Base-by-base conservation (phyloP, 257 asterid genomes). In the Eucommia ulmoides region DNA sequence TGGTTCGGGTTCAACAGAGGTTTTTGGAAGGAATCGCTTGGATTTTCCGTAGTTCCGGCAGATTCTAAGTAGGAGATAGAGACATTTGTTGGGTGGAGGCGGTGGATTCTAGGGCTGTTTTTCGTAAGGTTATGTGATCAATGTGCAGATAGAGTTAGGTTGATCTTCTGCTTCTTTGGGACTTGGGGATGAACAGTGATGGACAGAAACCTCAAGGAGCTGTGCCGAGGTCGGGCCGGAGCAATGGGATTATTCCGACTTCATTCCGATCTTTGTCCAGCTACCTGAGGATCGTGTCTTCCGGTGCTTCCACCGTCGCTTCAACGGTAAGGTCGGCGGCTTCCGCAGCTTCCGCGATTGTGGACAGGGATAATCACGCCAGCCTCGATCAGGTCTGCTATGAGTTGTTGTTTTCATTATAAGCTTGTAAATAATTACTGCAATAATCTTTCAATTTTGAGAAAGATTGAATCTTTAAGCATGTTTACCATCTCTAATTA, bases 281-380 rank as follows among this genome's bases (percentile, higher is more conserved):
- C 46, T 82, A 70, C 65, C 56, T 82, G 57, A 84, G 70, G 82
- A 70, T 75, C 65, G 89, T 85, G 56, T 84, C 97, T 1, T 78
- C 91, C 0, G 84, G 96, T 50, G 96, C 96, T 14, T 80, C 91
- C 0, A 53, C 80, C 1, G 96, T 85, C 44, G 97, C 97, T 14
- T 84, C 92, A 38, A 69, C 84, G 0, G 84, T 84, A 26, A 75
- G 76, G 82, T 88, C 95, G 45, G 94, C 93, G 26, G 96, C 96
- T 3, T 79, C 92, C 1, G 93, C 97, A 18, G 94, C 96, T 65
- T 83, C 94, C 0, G 81, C 88, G 12, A 70, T 76, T 25, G 88
- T 77, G 70, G 97, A 88, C 41, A 82, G 84, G 73, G 96, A 84
- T 12, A 57, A 41, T 2, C 82, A 85, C 15, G 61, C 78, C 15